These are phyloP conservation scores for Buddleja alternifolia DNA, from an alignment of 257 asterid genomes.

Conservation along the genomic window DNA sequence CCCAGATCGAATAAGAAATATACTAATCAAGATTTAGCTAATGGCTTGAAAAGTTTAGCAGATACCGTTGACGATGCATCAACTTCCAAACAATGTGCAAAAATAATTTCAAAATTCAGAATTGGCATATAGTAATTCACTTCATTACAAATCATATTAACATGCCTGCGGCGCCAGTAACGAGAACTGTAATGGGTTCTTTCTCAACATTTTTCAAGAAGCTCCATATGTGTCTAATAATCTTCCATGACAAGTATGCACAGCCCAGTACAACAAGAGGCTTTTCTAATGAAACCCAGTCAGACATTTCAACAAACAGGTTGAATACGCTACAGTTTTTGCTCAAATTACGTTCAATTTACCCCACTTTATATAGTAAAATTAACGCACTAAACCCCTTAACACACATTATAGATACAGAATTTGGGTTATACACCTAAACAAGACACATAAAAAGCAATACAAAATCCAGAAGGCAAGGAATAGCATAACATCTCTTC, in stretches of 20 bases:
- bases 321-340: background rate
- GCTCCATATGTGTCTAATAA: slow-evolving; percentile 58
- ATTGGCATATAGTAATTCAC: background rate
- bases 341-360: background rate
- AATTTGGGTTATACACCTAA: slow-evolving; percentile 14
- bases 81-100: background rate
- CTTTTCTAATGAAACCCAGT: slow-evolving; percentile 48
- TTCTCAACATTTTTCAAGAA: slow-evolving; percentile 42
- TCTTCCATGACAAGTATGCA: slow-evolving; percentile 66
- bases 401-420: background rate
- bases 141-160: background rate
- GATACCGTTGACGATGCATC: background rate
- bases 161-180: slow-evolving; percentile 94
- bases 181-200: slow-evolving; percentile 65
- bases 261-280: slow-evolving; percentile 64
- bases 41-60: background rate
- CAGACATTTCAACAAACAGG: slow-evolving; percentile 40
- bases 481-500: slow-evolving; percentile 51
- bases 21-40: background rate
- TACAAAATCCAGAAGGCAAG: slow-evolving; percentile 66
- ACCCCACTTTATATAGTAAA: slow-evolving; percentile 11
- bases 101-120: background rate
- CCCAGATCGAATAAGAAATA: background rate
- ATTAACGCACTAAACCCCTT: background rate
- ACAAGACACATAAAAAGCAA: slow-evolving; percentile 39